Evolutionary conservation across 495 filamentous ascomycete genomes (phyloP).

Genomic region (Letharia columbiana): DNA sequence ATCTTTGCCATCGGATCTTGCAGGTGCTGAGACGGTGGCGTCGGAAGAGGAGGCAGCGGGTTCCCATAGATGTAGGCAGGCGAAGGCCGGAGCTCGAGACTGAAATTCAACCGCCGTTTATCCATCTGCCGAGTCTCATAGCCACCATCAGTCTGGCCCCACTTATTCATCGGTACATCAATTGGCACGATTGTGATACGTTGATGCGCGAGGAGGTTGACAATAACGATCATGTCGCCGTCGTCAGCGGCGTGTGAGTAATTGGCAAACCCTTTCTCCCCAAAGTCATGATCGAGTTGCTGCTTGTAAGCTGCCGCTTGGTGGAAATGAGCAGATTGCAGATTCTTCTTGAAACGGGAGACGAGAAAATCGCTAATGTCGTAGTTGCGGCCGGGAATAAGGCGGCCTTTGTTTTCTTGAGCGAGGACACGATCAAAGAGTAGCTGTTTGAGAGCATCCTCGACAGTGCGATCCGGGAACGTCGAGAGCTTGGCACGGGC

Average conservation of each 20-base stretch:
- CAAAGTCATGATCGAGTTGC: constrained; percentile 32
- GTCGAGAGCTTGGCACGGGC: constrained; percentile 38
- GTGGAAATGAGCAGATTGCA: constrained; percentile 26
- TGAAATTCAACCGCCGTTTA: constrained; percentile 53
- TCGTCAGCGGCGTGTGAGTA: constrained; percentile 46
- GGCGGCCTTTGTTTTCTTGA: constrained; percentile 44
- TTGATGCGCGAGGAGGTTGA: constrained; percentile 56
- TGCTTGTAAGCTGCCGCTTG: constrained; percentile 32
- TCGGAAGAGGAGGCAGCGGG: constrained; percentile 38
- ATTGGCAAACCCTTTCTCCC: constrained; percentile 29
- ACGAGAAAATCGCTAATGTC: constrained; percentile 26
- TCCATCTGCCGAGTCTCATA: constrained; percentile 67
- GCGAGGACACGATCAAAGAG: constrained; percentile 51
- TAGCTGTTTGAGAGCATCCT: constrained; percentile 49
- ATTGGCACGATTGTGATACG: constrained; percentile 47
- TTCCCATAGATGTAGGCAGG: constrained; percentile 52
- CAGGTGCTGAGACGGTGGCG: constrained; percentile 21
- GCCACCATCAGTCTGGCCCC: constrained; percentile 60
- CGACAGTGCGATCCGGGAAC: constrained; percentile 41
- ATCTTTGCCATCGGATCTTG: constrained; percentile 36
- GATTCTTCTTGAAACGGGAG: constrained; percentile 26
- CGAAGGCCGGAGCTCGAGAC: constrained; percentile 51
- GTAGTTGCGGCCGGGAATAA: constrained; percentile 43
- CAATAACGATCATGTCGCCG: constrained; percentile 59
- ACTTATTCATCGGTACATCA: constrained; percentile 56